Evolutionary conservation across 257 asterid species (phyloP).

Genomic region (Datura wrightii): DNA sequence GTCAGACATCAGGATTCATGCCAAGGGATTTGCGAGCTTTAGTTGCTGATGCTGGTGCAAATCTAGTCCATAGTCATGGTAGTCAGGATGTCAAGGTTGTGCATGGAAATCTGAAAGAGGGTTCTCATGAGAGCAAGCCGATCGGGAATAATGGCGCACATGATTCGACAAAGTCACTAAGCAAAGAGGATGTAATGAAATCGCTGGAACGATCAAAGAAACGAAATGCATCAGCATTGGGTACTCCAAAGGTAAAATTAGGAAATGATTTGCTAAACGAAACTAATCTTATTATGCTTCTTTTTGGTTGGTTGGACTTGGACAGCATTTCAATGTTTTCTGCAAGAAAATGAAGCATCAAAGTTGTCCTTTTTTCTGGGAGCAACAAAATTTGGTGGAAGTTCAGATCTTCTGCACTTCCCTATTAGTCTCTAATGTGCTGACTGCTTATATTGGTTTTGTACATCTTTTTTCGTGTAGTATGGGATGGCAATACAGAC

Average conservation of each 20-base stretch:
- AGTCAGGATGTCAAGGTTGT: conserved; percentile 45
- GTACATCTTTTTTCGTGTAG: not conserved
- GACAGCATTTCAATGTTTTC: not conserved
- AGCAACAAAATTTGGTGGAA: not conserved
- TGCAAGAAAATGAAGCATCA: not conserved
- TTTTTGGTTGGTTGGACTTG: not conserved
- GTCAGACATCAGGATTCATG: conserved; percentile 98
- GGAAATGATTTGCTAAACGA: not conserved
- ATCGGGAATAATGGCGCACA: conserved; percentile 43
- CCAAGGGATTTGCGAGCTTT: conserved; percentile 89
- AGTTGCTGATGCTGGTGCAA: conserved; percentile 88
- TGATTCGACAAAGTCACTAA: conserved; percentile 48
- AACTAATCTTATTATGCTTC: not conserved
- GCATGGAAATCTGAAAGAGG: conserved; percentile 43
- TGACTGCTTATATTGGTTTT: conserved; percentile 9
- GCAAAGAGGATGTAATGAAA: conserved; percentile 77
- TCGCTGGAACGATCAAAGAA: conserved; percentile 91
- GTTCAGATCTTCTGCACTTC: conserved; percentile 7
- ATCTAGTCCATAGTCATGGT: conserved; percentile 50
- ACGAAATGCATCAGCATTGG: conserved; percentile 94
- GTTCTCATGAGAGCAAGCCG: conserved; percentile 45
- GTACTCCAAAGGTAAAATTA: conserved; percentile 89
- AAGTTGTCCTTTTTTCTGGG: not conserved
- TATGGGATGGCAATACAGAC: not conserved
- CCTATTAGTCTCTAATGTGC: not conserved